Evolutionary conservation across 2,329 filamentous ascomycete genomes (phyloP), one percentile per base, ranked within the genome.

Genomic region (Talaromyces marneffei): DNA sequence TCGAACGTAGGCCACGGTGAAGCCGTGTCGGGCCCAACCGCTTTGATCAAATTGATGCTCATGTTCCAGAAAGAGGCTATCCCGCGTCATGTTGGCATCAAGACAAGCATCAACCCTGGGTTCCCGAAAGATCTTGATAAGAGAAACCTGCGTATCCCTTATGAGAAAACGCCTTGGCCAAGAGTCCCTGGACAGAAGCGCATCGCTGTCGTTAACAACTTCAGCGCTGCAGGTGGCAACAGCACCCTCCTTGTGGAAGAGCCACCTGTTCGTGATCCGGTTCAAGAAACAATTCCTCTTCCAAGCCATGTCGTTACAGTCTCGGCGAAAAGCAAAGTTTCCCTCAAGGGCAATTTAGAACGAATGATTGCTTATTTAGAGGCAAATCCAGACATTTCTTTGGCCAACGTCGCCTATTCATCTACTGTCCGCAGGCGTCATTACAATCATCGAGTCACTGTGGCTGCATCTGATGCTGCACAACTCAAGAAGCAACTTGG

Each of bases 201-300:
- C 2, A 71, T 72, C 6, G 75, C 78, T 0, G 71, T 78, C 20
- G 72, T 88, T 64, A 90, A 90, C 76, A 89, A 88, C 72, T 90
- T 89, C 68, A 83, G 83, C 64, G 88, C 88, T 1, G 85, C 87
- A 31, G 87, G 87, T 37, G 50, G 50, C 3, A 89, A 89, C 71
- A 86, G 86, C 0, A 81, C 83, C 52, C 1, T 78, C 33, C 14
- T 77, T 3, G 12, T 78, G 0, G 72, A 76, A 62, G 76, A 79
- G 20, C 66, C 63, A 1, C 66, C 82, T 8, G 67, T 65, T n/a
- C 72, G 68, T 25, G 66, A 65, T 16, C 33, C 33, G 67, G 66
- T 68, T 2, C 63, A 68, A 4, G 64, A 68, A 0, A 58, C 69
- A 69, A 84, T 87, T 65, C 78, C 82, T 7, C 80, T 85, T 16